Percentiles rank a stretch among this genome's conserved stretches.
phyloP scores from a whole-genome alignment of 2,329 filamentous ascomycete species.

The Trichoderma breve region DNA sequence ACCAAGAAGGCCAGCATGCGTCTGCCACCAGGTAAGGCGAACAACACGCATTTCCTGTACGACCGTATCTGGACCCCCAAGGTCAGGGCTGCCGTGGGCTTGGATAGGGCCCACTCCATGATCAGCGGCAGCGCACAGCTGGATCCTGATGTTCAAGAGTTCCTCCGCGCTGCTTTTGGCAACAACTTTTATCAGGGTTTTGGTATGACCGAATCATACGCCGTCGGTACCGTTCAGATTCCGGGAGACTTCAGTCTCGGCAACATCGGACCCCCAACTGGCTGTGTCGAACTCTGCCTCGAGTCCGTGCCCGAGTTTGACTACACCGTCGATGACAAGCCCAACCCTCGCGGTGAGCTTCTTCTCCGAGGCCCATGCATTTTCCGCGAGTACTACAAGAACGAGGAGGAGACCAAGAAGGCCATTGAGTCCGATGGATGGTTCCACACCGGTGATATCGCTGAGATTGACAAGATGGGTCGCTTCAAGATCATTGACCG shows the following conservation, averaged over 20 bases:
- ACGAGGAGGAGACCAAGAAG: constrained; percentile 81
- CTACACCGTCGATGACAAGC: constrained; percentile 83
- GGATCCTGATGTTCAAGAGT: constrained; percentile 82
- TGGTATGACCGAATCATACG: constrained; percentile 91
- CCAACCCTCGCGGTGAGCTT: constrained; percentile 85
- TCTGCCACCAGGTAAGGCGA: constrained; percentile 68
- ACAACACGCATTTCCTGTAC: constrained; percentile 74
- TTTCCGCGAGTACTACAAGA: constrained; percentile 88
- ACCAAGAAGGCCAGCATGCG: constrained; percentile 79
- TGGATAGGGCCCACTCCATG: constrained; percentile 71
- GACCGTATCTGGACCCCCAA: constrained; percentile 90
- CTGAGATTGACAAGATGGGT: constrained; percentile 76
- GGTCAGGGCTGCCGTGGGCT: constrained; percentile 76
- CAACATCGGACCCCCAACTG: constrained; percentile 74
- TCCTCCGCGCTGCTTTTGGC: constrained; percentile 79
- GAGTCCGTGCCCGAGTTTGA: constrained; percentile 91
- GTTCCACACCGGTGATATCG: constrained; percentile 96
- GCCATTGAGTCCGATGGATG: constrained; percentile 83
- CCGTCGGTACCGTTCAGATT: constrained; percentile 68
- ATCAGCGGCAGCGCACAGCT: constrained; percentile 88
- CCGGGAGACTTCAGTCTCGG: constrained; percentile 70
- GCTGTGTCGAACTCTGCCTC: constrained; percentile 72
- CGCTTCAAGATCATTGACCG: constrained; percentile 93
- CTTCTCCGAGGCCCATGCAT: constrained; percentile 76
- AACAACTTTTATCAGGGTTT: constrained; percentile 84